Conservation (phyloP, 352 stramenopile species). For the Globisporangium cederbergense region DNA sequence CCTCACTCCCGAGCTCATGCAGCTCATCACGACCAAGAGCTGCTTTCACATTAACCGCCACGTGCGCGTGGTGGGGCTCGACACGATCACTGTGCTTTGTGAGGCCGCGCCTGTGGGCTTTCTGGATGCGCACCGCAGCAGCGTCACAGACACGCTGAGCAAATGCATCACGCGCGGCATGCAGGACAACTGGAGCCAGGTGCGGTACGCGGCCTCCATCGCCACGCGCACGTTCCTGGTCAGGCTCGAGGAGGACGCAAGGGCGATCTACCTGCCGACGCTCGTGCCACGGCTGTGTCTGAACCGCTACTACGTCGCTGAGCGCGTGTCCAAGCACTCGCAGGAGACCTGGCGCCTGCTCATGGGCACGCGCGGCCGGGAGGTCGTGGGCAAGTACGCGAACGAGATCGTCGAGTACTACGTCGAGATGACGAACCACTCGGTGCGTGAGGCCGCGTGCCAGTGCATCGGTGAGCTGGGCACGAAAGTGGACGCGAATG, state of each 20-base stretch:
- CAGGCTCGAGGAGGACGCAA: slow-evolving; percentile 59
- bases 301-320: slow-evolving; percentile 96
- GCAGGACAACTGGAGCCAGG: slow-evolving; percentile 97
- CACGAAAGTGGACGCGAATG: slow-evolving; percentile 77
- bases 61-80: slow-evolving; percentile 86
- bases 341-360: slow-evolving; percentile 94
- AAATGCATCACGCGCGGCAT: slow-evolving; percentile 80
- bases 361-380: slow-evolving; percentile 77
- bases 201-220: slow-evolving; percentile 94
- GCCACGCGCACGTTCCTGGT: slow-evolving; percentile 85
- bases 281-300: slow-evolving; percentile 94
- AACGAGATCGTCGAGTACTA: slow-evolving; percentile 94
- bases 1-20: slow-evolving; percentile 56
- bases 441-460: slow-evolving; percentile 93
- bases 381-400: slow-evolving; percentile 85
- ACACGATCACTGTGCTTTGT: slow-evolving; percentile 75
- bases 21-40: slow-evolving; percentile 71
- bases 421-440: slow-evolving; percentile 94
- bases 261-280: slow-evolving; percentile 60
- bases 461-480: slow-evolving; percentile 95
- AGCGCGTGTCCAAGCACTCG: slow-evolving; percentile 95
- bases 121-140: slow-evolving; percentile 32
- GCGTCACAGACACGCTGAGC: slow-evolving; percentile 44
- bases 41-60: slow-evolving; percentile 95
- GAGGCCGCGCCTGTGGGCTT: slow-evolving; percentile 45